Base-by-base conservation (phyloP, 352 stramenopile genomes). In the Globisporangium okanoganense region DNA sequence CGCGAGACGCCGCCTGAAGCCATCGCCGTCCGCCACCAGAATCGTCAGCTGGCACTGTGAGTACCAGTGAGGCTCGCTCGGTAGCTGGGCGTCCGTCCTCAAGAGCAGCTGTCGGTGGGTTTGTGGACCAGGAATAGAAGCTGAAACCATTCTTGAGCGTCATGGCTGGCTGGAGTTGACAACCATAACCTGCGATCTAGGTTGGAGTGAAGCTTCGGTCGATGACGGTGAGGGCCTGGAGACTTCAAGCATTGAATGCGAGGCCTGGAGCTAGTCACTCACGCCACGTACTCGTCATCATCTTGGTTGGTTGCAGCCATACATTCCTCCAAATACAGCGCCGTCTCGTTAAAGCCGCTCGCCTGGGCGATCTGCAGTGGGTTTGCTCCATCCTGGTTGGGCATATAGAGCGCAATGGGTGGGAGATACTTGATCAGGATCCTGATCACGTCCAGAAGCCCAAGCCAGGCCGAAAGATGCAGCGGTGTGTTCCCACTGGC, bases 401-500 rank as follows among this genome's bases (percentile, higher is more conserved):
- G 78, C 47, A 85, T 55, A 31, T 76, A 81, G 2, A 90, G 61
- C 14, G 82, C 78, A 22, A 87, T 81, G 0, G 47, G 49, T 7
- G 78, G 71, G 2, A 87, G 47, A 59, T 69, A 74, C 35, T 51
- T 52, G 2, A 87, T 29, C 1, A 92, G 57, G 10, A 76, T 58
- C 18, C 69, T 31, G 5, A 75, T 64, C 1, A 75, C 67, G 5
- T 73, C 52, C 10, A 67, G 18, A 0, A 71, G 69, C 0, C 80
- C 82, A 9, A 76, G 61, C 66, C 72, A 85, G 14, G 78, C 76
- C 2, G 78, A 69, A 40, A 87, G 68, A 44, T 92, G 80, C 58
- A 90, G 56, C 48, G 78, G 78, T 27, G 80, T 90, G 41, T 90
- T 86, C n/a, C 82, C 82, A 29, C 71, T 65, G 3, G 68, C 57